phyloP scores from a whole-genome alignment of 2,329 filamentous ascomycete genomes.

The Hymenoscyphus scutula region DNA sequence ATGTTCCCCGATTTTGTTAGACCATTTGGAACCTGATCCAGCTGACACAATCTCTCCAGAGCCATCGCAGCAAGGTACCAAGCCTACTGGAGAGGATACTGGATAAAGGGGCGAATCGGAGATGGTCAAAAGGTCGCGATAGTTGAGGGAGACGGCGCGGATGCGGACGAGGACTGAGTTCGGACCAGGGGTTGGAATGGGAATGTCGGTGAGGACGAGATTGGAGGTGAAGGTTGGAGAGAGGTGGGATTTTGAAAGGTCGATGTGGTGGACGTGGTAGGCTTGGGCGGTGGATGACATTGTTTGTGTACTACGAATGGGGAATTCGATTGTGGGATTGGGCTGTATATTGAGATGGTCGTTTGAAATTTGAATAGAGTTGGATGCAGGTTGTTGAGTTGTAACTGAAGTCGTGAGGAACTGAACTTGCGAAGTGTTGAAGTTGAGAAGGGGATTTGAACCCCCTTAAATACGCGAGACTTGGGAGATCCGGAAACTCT shows the following conservation, averaged over 20 bases:
- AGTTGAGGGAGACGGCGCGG: slow-evolving; percentile 23
- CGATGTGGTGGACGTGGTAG: slow-evolving; percentile 17
- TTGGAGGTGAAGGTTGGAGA: slow-evolving; percentile 14
- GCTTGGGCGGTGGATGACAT: slow-evolving; percentile 5
- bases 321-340: not conserved
- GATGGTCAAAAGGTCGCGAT: slow-evolving; percentile 20
- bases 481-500: not conserved
- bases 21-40: slow-evolving; percentile 45
- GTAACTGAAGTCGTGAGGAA: not conserved
- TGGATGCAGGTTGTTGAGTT: not conserved
- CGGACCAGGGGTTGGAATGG: slow-evolving; percentile 12
- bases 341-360: not conserved
- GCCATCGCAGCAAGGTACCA: slow-evolving; percentile 66
- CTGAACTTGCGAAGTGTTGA: not conserved
- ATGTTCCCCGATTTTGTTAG: slow-evolving; percentile 54
- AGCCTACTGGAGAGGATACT: not conserved
- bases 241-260: slow-evolving; percentile 6
- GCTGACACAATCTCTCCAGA: slow-evolving; percentile 57
- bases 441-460: not conserved
- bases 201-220: slow-evolving; percentile 1
- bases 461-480: not conserved
- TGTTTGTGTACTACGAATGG: not conserved
- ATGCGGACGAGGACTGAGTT: slow-evolving; percentile 21
- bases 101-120: slow-evolving; percentile 20
- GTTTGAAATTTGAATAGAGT: not conserved